Percentiles rank a stretch among this genome's conserved stretches.
Conservation (phyloP, 805 yeast genomes). For the Sugiyamaella smithiae region DNA sequence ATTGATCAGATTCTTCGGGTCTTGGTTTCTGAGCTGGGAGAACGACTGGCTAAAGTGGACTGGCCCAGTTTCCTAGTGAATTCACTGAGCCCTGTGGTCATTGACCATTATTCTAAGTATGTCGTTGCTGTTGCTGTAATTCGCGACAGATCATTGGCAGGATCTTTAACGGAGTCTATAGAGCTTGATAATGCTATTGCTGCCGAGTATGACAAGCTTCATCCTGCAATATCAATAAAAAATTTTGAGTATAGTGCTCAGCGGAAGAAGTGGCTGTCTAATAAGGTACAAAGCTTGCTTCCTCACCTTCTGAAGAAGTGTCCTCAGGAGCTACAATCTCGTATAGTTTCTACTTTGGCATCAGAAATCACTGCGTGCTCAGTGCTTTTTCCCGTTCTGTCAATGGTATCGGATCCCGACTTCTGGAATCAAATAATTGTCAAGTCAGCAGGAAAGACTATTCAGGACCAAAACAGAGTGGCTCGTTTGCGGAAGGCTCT, state of each 20-base stretch:
- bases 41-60: constrained; percentile 46
- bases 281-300: constrained; percentile 41
- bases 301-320: constrained; percentile 45
- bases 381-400: constrained; percentile 50
- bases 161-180: constrained; percentile 33
- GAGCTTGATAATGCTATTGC: constrained; percentile 45
- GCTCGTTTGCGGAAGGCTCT: constrained; percentile 66
- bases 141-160: constrained; percentile 26
- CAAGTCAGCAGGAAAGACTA: constrained; percentile 55
- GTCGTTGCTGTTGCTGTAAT: constrained; percentile 40
- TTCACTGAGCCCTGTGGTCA: constrained; percentile 59
- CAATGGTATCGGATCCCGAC: constrained; percentile 66
- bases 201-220: constrained; percentile 53
- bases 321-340: constrained; percentile 34
- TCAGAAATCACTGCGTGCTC: constrained; percentile 62
- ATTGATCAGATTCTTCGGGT: constrained; percentile 44
- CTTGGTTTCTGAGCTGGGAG: constrained; percentile 43
- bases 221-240: constrained; percentile 50
- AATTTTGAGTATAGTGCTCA: constrained; percentile 36
- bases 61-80: constrained; percentile 56
- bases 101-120: constrained; percentile 59
- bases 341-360: constrained; percentile 48
- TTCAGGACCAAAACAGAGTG: constrained; percentile 74
- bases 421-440: constrained; percentile 68
- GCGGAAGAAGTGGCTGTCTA: constrained; percentile 51